phyloP scores from a whole-genome alignment of 768 basidiomycete species.

The Daedalea quercina region DNA sequence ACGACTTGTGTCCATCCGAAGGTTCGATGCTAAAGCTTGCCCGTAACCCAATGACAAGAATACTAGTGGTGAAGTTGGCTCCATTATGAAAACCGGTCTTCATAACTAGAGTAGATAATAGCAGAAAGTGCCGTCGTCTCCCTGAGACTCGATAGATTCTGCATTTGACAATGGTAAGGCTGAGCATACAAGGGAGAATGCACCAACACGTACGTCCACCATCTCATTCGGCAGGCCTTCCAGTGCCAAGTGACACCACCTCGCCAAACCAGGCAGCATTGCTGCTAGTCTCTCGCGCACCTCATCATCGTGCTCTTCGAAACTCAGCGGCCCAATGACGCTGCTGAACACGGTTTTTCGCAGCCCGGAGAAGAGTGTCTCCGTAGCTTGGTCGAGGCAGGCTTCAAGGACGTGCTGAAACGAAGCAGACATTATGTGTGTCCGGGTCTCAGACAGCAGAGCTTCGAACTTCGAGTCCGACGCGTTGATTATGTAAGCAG shows the following conservation, averaged over 20 bases:
- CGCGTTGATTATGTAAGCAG: constrained; percentile 23
- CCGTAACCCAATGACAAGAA: no score
- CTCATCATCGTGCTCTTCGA: constrained; percentile 28
- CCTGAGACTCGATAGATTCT: constrained; percentile 56
- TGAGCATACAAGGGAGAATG: neutral
- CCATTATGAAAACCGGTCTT: constrained; percentile 40
- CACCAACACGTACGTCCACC: constrained; percentile 58
- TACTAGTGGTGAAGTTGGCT: no score
- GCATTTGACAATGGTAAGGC: constrained; percentile 1
- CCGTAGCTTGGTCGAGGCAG: constrained; percentile 66
- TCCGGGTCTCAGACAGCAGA: constrained; percentile 65
- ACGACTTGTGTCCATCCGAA: no score
- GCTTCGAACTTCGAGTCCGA: constrained; percentile 46
- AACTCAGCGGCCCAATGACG: constrained; percentile 8
- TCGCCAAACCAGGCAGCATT: constrained; percentile 70
- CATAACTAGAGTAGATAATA: constrained; percentile 65
- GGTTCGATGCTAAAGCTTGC: no score
- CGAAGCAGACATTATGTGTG: constrained; percentile 57
- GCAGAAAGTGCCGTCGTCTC: constrained; percentile 68
- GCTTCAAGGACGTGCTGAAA: constrained; percentile 65
- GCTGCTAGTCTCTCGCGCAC: constrained; percentile 66
- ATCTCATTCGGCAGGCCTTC: constrained; percentile 71
- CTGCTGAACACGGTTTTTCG: constrained; percentile 52
- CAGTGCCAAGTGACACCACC: constrained; percentile 69
- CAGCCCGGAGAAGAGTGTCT: constrained; percentile 56